Evolutionary conservation across 31 red algal species (phyloP), one percentile per base, ranked within the genome.

Genomic region (Endocladia muricata): DNA sequence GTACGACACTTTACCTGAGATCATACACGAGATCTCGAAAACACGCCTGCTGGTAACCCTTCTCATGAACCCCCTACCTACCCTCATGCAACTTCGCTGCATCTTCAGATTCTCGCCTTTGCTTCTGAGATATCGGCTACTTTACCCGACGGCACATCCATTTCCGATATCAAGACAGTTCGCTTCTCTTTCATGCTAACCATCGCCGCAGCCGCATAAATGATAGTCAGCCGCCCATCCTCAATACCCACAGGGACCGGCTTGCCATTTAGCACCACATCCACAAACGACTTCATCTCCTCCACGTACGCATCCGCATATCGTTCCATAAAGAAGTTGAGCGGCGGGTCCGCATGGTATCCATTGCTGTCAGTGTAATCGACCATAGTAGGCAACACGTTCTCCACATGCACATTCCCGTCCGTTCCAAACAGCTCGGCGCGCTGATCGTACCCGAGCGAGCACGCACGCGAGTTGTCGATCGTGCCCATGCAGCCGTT

Each of bases 291-390:
- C 31, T 70, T 77, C 86, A 98, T 94, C 73, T 98, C 96, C 58
- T 62, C 54, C 34, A 83, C 74, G 57, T 95, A 98, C 1, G 96
- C 96, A 8, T 85, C 88, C 5, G 83, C 80, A 78, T 95, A 98
- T 41, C 96, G 80, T 42, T 94, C 87, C 96, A 98, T 98, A 79
- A 98, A 98, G 77, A 98, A 98, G 73, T 98, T 92, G 64, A 98
- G 88, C 23, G 91, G 91, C 25, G 75, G 43, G 22, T 92, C 88
- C 23, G 58, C 40, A 40, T 83, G 79, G 35, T 81, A 52, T 19
- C 70, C 81, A 29, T 55, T 39, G 7, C 73, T 71, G 29, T 85
- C 82, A 3, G 77, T 65, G 37, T 69, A 58, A 28, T 83, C 73
- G 37, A 86, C 88, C 0, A 81, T 94, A 74, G 94, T 91, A 7